Evolutionary conservation across 106 monocot genomes (phyloP), one percentile per base, ranked within the genome.

Genomic region (Amphibolis antarctica): DNA sequence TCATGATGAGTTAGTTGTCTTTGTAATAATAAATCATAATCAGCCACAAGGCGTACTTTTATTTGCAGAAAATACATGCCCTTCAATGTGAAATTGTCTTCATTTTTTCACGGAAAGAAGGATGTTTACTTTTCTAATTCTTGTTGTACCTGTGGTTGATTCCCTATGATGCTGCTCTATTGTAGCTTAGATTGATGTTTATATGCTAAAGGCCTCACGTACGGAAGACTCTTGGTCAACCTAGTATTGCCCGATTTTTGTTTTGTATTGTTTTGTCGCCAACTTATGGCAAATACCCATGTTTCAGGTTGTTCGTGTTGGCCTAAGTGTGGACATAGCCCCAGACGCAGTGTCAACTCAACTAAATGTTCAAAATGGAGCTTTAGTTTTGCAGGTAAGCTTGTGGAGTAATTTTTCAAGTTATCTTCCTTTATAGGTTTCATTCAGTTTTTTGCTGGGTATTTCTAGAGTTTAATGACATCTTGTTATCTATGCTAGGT

Each of bases 361-460:
- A 58, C 73, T 96, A 17, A 96, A 96, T 72, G 89, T 86, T 67
- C 81, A 79, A 36, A 96, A 84, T 66, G 94, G 94, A 45, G 89
- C 83, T 69, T 75, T 96, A 45, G 65, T 96, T n/a, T 60, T 96
- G 23, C 82, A 80, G 84, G 94, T 89, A 77, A 49, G 42, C 12
- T 63, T 24, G 18, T 18, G 44, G 18, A 46, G 28, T 46, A 44
- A 63, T 25, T 47, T 42, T 29, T 48, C 1, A 24, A 10, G 19
- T 18, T 29, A 13, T 48, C 23, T 21, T 36, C 14, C 26, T 44
- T 11, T n/a, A 56, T 4, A 27, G 11, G 48, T 49, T 49, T 56
- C 56, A 11, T 55, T 3, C 9, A 56, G 28, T 20, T 52, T 52
- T 19, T 52, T 22, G 20, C 17, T 0, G 51, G 20, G 1, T 52